Percentiles rank a stretch among this genome's conserved stretches.
Conservation (phyloP, 768 basidiomycete species). For the Kwoniella europaea region DNA sequence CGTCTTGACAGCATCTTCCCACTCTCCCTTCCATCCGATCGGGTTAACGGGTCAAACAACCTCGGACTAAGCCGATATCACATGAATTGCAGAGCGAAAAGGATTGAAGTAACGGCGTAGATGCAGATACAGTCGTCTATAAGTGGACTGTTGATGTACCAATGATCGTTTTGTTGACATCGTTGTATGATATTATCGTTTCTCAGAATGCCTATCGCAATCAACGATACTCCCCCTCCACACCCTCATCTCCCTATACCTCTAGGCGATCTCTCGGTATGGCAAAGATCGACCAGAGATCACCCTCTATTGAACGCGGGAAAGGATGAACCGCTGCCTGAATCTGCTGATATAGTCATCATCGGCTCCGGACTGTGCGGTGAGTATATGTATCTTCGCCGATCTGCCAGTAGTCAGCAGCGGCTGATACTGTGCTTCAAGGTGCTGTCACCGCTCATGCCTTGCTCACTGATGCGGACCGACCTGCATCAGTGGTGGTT, state of each 20-base stretch:
- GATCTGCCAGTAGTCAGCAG: background rate
- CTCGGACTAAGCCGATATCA: background rate
- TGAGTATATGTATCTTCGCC: constrained; percentile 13
- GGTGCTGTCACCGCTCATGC: constrained; percentile 38
- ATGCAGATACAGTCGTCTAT: too few relatives aligned
- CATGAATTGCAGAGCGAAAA: too few relatives aligned
- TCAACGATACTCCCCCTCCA: constrained; percentile 11
- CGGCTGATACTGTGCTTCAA: background rate
- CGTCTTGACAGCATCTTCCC: background rate
- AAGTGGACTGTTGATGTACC: too few relatives aligned
- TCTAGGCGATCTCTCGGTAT: constrained; percentile 36
- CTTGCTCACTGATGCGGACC: constrained; percentile 28
- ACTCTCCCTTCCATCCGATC: background rate
- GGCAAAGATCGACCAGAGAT: constrained; percentile 38
- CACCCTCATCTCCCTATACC: constrained; percentile 39
- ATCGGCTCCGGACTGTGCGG: constrained; percentile 44
- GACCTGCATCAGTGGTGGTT: constrained; percentile 63
- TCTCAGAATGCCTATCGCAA: constrained; percentile 38
- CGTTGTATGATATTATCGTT: background rate
- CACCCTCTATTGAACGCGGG: constrained; percentile 42
- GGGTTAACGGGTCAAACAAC: constrained; percentile 1
- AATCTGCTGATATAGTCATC: constrained; percentile 43
- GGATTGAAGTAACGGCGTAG: too few relatives aligned
- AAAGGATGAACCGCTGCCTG: constrained; percentile 30
- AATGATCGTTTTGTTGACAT: too few relatives aligned